These are phyloP conservation scores for Cylindrotheca fusiformis DNA, from an alignment of 108 stramenopile species.

Conservation along the genomic window DNA sequence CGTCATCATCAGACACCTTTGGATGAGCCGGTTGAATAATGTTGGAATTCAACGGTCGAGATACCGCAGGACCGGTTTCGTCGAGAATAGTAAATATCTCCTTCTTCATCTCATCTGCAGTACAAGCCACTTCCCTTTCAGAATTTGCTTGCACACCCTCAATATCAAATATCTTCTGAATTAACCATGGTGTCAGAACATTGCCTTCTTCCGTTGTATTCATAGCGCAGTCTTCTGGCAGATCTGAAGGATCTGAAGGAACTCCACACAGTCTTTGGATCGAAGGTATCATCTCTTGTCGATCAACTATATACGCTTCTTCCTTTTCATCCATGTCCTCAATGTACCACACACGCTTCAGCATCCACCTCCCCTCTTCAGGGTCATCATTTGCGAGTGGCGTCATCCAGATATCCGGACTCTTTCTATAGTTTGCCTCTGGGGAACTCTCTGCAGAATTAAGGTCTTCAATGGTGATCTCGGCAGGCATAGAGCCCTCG, in stretches of 20 bases:
- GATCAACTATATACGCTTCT: slow-evolving; percentile 6
- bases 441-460: not conserved
- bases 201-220: not conserved
- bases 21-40: too few species aligned
- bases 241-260: not conserved
- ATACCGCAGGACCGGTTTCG: not conserved
- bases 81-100: not conserved
- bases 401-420: slow-evolving; percentile 16
- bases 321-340: slow-evolving; percentile 20
- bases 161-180: not conserved
- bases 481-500: not conserved
- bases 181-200: not conserved
- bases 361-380: slow-evolving; percentile 8
- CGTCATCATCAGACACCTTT: too few species aligned
- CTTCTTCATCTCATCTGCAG: not conserved
- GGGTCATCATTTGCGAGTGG: not conserved
- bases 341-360: slow-evolving; percentile 14
- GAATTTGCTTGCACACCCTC: not conserved
- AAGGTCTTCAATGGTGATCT: not conserved
- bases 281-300: slow-evolving; percentile 2
- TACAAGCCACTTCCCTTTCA: not conserved
- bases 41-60: too few species aligned
- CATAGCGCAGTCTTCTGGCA: not conserved
- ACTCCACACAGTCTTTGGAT: not conserved
- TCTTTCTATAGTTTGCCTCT: not conserved